Percentiles rank a stretch among this genome's conserved stretches.
These are phyloP conservation scores for Sphaceloma murrayae DNA, from an alignment of 2,329 filamentous ascomycete genomes.

Conservation along the genomic window DNA sequence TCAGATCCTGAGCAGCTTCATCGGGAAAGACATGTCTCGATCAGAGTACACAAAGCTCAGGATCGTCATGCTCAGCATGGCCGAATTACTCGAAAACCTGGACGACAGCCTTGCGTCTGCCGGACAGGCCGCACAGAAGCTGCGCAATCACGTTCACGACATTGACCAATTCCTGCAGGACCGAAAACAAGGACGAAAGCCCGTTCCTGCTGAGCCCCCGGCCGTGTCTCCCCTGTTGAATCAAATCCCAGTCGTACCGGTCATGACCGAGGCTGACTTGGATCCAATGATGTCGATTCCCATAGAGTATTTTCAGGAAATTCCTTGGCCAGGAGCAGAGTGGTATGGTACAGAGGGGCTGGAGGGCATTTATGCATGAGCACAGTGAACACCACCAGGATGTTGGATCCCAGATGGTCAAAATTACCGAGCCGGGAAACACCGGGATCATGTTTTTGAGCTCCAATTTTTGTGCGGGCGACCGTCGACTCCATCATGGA, in stretches of 20 bases:
- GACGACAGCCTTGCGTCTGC: constrained; percentile 1
- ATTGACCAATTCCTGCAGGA: constrained; percentile 13
- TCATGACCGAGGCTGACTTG: constrained; percentile 3
- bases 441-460: too few relatives aligned
- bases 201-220: too few relatives aligned
- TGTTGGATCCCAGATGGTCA: too few relatives aligned
- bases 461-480: too few relatives aligned
- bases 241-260: too few relatives aligned
- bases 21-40: constrained; percentile 38
- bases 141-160: background rate
- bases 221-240: too few relatives aligned
- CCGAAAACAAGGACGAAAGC: too few relatives aligned
- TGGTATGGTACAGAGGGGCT: background rate
- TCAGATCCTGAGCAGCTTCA: constrained; percentile 40
- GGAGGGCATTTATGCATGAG: constrained; percentile 10
- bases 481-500: too few relatives aligned
- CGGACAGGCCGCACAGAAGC: constrained; percentile 3
- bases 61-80: constrained; percentile 14
- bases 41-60: constrained; percentile 16
- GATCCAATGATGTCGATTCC: constrained; percentile 13
- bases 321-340: constrained; percentile 9
- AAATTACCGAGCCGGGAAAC: too few relatives aligned
- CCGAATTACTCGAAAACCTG: constrained; percentile 6
- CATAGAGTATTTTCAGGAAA: background rate
- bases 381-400: background rate